A percentile compares a stretch with the other conserved stretches of the same genome.
These are phyloP conservation scores for Candida glaebosa DNA, from an alignment of 805 yeast genomes.

Conservation along the genomic window DNA sequence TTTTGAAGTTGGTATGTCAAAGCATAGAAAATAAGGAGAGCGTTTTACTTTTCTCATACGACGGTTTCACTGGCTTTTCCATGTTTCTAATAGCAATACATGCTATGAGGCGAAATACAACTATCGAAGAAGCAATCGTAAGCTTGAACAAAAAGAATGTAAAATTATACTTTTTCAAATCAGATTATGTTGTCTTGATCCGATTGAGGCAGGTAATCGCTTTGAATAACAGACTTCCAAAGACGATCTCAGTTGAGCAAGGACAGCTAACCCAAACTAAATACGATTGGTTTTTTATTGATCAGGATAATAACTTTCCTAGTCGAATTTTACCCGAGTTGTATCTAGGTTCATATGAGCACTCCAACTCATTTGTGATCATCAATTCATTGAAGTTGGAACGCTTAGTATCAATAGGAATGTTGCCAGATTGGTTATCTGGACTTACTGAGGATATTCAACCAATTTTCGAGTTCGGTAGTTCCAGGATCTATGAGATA, in stretches of 20 bases:
- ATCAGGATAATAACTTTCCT: constrained; percentile 34
- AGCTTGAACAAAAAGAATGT: constrained; percentile 12
- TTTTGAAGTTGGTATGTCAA: constrained; percentile 24
- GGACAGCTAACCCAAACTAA: not conserved
- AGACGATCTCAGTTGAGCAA: not conserved
- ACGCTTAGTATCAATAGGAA: constrained; percentile 33
- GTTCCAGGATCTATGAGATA: constrained; percentile 16
- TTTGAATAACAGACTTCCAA: too few relatives aligned
- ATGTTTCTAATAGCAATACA: constrained; percentile 17
- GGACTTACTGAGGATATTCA: constrained; percentile 3
- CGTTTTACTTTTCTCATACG: constrained; percentile 30
- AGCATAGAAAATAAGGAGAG: constrained; percentile 17
- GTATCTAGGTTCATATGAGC: constrained; percentile 30
- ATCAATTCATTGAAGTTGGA: constrained; percentile 21
- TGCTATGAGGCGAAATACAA: constrained; percentile 9
- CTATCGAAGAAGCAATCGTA: constrained; percentile 24
- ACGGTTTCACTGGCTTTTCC: constrained; percentile 37
- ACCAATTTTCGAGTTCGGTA: constrained; percentile 19
- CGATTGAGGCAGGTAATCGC: constrained; percentile 27
- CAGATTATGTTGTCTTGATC: constrained; percentile 26
- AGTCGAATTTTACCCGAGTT: constrained; percentile 25
- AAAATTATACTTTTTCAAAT: constrained; percentile 27
- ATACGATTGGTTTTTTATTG: constrained; percentile 33
- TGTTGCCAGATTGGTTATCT: constrained; percentile 31
- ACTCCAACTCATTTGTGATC: constrained; percentile 30